These are phyloP conservation scores for Tolypocladium inflatum DNA, from an alignment of 2,329 filamentous ascomycete species.

Conservation along the genomic window DNA sequence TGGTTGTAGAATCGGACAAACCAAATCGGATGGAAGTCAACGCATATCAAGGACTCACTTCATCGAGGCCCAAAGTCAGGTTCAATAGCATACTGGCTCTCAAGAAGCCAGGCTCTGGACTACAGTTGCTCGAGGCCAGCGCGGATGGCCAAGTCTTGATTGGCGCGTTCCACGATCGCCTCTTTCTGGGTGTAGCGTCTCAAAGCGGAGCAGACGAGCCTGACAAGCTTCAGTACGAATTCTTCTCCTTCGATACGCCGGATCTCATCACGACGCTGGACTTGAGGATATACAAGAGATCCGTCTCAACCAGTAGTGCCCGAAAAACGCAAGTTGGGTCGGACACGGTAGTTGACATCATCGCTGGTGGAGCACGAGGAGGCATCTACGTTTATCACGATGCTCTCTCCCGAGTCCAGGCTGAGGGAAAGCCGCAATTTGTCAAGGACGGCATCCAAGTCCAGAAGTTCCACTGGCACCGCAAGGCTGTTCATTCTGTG, in stretches of 20 bases:
- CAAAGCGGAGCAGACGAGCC: constrained; percentile 11
- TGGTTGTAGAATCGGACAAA: constrained; percentile 35
- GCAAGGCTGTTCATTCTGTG: constrained; percentile 69
- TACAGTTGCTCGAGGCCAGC: constrained; percentile 36
- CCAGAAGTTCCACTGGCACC: constrained; percentile 83
- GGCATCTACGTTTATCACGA: constrained; percentile 76
- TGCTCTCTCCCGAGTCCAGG: constrained; percentile 49
- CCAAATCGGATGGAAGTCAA: constrained; percentile 26
- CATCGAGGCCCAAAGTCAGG: constrained; percentile 8
- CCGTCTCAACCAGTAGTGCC: constrained; percentile 4
- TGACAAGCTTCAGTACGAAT: constrained; percentile 36
- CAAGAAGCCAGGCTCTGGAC: constrained; percentile 22
- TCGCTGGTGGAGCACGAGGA: constrained; percentile 67
- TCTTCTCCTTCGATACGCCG: constrained; percentile 48
- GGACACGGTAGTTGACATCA: constrained; percentile 54
- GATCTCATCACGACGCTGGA: constrained; percentile 62
- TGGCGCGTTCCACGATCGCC: constrained; percentile 25
- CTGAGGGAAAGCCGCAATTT: constrained; percentile 25
- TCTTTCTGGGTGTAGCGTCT: constrained; percentile 23
- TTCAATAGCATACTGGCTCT: constrained; percentile 27
- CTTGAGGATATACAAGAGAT: constrained; percentile 32
- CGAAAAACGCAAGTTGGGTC: constrained; percentile 16
- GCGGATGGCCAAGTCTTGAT: constrained; percentile 48
- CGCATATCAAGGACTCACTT: constrained; percentile 30
- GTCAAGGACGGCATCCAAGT: constrained; percentile 42